Evolutionary conservation across 805 yeast genomes (phyloP).

Genomic region (Ogataea corticis): DNA sequence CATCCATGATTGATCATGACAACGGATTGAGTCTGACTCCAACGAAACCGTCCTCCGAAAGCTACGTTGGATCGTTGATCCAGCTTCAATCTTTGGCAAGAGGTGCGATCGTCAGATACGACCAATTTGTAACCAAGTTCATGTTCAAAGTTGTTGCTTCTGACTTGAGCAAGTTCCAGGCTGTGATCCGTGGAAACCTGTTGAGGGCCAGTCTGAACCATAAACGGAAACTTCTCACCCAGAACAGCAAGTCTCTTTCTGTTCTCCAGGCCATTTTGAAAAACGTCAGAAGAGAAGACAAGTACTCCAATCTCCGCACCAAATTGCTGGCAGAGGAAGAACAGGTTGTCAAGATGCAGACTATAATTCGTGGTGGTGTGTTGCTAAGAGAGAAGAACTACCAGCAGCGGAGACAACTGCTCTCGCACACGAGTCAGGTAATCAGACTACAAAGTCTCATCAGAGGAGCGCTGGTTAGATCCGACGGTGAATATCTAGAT

Average conservation of each 20-base stretch:
- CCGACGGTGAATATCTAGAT: conserved; percentile 1
- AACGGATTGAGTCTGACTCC: conserved; percentile 19
- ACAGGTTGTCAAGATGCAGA: conserved; percentile 34
- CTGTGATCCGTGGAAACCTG: conserved; percentile 52
- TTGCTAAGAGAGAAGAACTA: conserved; percentile 22
- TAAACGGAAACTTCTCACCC: conserved; percentile 12
- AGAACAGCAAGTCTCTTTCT: conserved; percentile 34
- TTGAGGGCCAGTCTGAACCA: conserved; percentile 29
- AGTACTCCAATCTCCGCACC: conserved; percentile 17
- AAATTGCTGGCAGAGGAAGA: conserved; percentile 19
- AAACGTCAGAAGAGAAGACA: conserved; percentile 25
- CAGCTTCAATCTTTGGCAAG: conserved; percentile 68
- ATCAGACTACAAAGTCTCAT: conserved; percentile 42
- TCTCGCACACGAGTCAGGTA: conserved; percentile 26
- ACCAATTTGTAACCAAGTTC: conserved; percentile 60
- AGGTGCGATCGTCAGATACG: conserved; percentile 67
- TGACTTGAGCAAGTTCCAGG: conserved; percentile 49
- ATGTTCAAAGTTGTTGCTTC: conserved; percentile 58
- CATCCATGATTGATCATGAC: conserved; percentile 23
- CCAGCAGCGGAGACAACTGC: conserved; percentile 18
- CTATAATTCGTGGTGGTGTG: conserved; percentile 35
- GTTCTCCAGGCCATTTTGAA: conserved; percentile 43
- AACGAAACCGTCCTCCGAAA: conserved; percentile 1
- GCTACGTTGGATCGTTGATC: conserved; percentile 16
- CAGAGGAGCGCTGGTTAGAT: conserved; percentile 42